A percentile compares a stretch with the other conserved stretches of the same genome.
phyloP scores from a whole-genome alignment of 331 rosid genomes.

The Dryas integrifolia region DNA sequence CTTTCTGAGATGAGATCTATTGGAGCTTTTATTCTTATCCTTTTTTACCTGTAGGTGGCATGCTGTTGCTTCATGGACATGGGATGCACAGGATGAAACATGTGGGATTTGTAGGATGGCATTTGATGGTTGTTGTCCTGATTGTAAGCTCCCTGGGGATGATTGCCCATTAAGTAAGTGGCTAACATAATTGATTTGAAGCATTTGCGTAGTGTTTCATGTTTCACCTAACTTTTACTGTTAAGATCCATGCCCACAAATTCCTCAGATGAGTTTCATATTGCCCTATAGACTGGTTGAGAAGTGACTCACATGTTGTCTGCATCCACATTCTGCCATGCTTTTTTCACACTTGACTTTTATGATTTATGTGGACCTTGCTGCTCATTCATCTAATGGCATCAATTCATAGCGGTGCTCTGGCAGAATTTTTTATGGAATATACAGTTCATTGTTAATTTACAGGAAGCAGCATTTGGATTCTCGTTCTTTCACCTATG shows the following conservation, averaged over 20 bases:
- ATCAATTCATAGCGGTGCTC: neutral
- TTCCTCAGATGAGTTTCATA: neutral
- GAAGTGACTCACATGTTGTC: neutral
- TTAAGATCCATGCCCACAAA: neutral
- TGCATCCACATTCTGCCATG: neutral
- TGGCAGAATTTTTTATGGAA: neutral
- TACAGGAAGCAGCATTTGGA: constrained; percentile 2
- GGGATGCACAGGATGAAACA: constrained; percentile 91
- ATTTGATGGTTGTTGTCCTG: constrained; percentile 93
- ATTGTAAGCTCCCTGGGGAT: constrained; percentile 89
- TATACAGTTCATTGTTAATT: neutral
- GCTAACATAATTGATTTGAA: constrained; percentile 1
- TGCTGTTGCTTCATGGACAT: constrained; percentile 90
- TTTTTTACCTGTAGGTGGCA: constrained; percentile 59
- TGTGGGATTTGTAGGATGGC: constrained; percentile 96
- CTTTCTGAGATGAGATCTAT: neutral
- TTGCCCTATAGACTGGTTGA: neutral
- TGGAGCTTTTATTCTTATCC: neutral
- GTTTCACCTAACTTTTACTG: neutral
- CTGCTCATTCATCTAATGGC: neutral
- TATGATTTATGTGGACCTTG: neutral
- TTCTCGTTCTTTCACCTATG: neutral
- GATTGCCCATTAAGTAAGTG: constrained; percentile 87
- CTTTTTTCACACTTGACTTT: neutral
- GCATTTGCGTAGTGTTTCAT: constrained; percentile 6